phyloP scores from a whole-genome alignment of 2,329 filamentous ascomycete species.

The Talaromyces sp. region DNA sequence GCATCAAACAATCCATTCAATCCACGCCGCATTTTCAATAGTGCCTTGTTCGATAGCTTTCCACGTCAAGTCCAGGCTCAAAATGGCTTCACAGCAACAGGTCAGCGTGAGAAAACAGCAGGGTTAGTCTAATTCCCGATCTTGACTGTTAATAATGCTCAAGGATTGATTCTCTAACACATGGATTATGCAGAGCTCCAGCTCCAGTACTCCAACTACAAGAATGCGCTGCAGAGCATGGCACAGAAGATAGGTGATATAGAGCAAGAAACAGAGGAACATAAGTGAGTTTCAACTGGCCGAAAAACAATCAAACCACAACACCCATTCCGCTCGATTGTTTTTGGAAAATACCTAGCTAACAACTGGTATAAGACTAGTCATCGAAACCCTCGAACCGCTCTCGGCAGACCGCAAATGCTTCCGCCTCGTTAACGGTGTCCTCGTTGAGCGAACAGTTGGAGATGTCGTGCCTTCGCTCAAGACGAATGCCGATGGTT shows the following conservation, averaged over 20 bases:
- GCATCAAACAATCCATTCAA: slow-evolving; percentile 11
- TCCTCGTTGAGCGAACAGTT: slow-evolving; percentile 89
- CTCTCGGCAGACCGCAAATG: slow-evolving; percentile 85
- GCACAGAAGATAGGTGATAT: slow-evolving; percentile 97
- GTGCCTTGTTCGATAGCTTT: not conserved
- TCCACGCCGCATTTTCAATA: slow-evolving; percentile 12
- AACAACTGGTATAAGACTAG: slow-evolving; percentile 63
- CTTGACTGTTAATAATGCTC: not conserved
- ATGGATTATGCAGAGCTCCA: slow-evolving; percentile 43
- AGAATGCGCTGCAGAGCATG: slow-evolving; percentile 77
- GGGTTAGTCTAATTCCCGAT: slow-evolving; percentile 30
- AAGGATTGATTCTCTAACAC: not conserved
- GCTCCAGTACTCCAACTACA: slow-evolving; percentile 53
- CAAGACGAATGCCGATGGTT: slow-evolving; percentile 86
- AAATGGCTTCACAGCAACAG: slow-evolving; percentile 41
- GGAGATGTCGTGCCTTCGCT: slow-evolving; percentile 87
- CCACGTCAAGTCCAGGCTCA: not conserved
- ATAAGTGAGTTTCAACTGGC: slow-evolving; percentile 66
- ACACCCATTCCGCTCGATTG: not conserved
- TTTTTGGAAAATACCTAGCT: slow-evolving; percentile 1
- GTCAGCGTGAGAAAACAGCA: slow-evolving; percentile 46
- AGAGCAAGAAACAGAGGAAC: slow-evolving; percentile 94
- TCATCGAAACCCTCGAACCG: slow-evolving; percentile 84
- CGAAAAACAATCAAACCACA: not conserved
- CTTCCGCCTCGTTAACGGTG: slow-evolving; percentile 97